phyloP scores from a whole-genome alignment of 495 filamentous ascomycete species.

The Aspergillus saccharolyticus region DNA sequence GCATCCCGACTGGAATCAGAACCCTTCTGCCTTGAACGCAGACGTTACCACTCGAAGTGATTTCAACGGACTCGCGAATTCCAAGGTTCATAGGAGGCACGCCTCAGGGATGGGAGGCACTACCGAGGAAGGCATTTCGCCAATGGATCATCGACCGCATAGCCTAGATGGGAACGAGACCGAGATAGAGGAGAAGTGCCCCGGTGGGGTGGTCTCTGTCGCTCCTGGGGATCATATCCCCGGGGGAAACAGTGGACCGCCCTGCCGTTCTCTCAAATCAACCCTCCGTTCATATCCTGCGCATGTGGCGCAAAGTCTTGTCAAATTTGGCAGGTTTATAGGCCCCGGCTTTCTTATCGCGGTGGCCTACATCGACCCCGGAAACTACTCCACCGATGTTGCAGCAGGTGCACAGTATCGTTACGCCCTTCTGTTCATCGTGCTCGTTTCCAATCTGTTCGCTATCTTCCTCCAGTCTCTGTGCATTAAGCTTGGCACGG shows the following conservation, averaged over 20 bases:
- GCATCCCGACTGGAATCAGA: constrained; percentile 57
- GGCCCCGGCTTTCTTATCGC: constrained; percentile 84
- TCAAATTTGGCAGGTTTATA: constrained; percentile 70
- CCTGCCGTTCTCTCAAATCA: constrained; percentile 34
- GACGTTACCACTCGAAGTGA: constrained; percentile 60
- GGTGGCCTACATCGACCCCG: constrained; percentile 76
- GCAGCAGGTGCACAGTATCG: constrained; percentile 61
- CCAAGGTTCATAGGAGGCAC: constrained; percentile 34
- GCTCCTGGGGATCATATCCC: constrained; percentile 31
- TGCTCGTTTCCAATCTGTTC: constrained; percentile 78
- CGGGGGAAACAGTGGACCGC: constrained; percentile 33
- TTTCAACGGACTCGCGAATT: constrained; percentile 53
- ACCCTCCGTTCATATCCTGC: constrained; percentile 16
- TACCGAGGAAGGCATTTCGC: constrained; percentile 23
- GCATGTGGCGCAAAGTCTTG: constrained; percentile 31
- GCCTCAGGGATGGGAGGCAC: constrained; percentile 18
- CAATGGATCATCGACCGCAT: constrained; percentile 22
- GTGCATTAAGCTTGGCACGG: constrained; percentile 78
- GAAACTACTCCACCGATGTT: constrained; percentile 83
- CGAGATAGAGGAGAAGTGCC: constrained; percentile 22
- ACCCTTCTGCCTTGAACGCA: constrained; percentile 48
- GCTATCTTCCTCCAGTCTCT: constrained; percentile 79
- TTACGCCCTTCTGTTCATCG: constrained; percentile 71
- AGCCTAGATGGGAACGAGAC: constrained; percentile 24
- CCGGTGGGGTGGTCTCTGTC: constrained; percentile 33